These are phyloP conservation scores for Cyclostephanos tholiformis DNA, from an alignment of 108 stramenopile genomes.

Conservation along the genomic window DNA sequence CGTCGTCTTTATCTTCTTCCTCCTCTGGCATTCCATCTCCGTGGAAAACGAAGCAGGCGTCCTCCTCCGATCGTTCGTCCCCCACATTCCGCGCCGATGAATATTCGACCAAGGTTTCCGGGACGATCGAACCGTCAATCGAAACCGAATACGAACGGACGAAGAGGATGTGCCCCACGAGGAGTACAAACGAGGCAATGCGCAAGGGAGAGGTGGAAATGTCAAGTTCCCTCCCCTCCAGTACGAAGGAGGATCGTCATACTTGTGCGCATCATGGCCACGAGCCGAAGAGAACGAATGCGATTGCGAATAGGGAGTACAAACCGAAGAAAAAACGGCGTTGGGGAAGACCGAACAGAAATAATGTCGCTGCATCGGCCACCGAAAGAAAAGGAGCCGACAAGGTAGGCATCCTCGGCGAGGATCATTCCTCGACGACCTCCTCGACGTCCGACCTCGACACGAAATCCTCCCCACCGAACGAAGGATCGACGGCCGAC, in stretches of 20 bases:
- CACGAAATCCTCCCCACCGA: neutral
- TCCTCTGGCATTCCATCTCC: constrained; percentile 34
- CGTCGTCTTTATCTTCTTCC: constrained; percentile 16
- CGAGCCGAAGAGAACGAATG: neutral
- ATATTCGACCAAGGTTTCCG: neutral
- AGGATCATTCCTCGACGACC: constrained; percentile 4
- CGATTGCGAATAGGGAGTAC: neutral
- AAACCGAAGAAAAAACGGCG: constrained; percentile 8
- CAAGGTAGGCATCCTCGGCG: neutral
- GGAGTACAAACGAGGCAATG: neutral
- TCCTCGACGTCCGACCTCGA: neutral
- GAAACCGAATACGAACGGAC: neutral
- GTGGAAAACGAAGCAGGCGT: neutral
- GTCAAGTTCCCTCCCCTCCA: neutral
- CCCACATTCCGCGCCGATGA: constrained; percentile 8
- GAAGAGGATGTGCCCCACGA: neutral
- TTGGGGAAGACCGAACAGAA: constrained; percentile 13
- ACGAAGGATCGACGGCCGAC: constrained; percentile 11
- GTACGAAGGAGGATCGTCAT: neutral
- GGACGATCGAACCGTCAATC: neutral
- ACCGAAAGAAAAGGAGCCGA: neutral
- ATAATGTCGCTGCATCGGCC: neutral
- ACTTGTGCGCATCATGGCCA: neutral
- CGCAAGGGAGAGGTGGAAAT: neutral
- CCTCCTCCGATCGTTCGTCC: constrained; percentile 6